These are phyloP conservation scores for Penicillium steckii DNA, from an alignment of 495 filamentous ascomycete species.

Conservation along the genomic window DNA sequence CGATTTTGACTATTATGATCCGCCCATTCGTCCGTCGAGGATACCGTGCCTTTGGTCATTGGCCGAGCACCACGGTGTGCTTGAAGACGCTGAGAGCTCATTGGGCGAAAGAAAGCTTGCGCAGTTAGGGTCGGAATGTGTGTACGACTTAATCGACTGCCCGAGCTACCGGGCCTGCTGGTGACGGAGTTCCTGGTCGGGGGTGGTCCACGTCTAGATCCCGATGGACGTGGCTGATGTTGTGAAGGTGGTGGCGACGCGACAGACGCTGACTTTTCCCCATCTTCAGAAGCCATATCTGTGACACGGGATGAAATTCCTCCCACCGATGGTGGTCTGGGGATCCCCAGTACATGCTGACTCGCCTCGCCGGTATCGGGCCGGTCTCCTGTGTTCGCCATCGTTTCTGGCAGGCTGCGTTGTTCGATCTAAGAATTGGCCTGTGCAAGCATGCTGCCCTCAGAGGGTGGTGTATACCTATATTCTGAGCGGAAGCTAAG, in stretches of 20 bases:
- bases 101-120: conserved; percentile 89
- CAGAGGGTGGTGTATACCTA: neutral
- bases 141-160: conserved; percentile 74
- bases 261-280: conserved; percentile 40
- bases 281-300: conserved; percentile 63
- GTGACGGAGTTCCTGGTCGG: conserved; percentile 40
- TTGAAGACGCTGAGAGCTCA: conserved; percentile 95
- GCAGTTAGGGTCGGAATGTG: conserved; percentile 89
- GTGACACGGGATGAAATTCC: conserved; percentile 86
- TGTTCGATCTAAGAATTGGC: conserved; percentile 8
- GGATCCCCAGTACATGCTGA: conserved; percentile 39
- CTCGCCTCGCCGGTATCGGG: conserved; percentile 28
- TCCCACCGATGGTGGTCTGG: conserved; percentile 45
- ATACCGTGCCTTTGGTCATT: conserved; percentile 38
- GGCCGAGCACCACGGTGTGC: conserved; percentile 73
- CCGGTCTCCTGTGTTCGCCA: conserved; percentile 28
- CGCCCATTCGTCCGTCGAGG: conserved; percentile 41
- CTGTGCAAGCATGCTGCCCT: conserved; percentile 23
- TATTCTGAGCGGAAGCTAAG: neutral
- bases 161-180: conserved; percentile 59
- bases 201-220: conserved; percentile 49
- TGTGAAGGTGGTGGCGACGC: conserved; percentile 43
- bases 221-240: conserved; percentile 46
- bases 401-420: conserved; percentile 6
- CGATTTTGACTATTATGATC: conserved; percentile 49